Evolutionary conservation across 1,139 yeast species (phyloP).

Genomic region (Debaryomyces subglobosus): DNA sequence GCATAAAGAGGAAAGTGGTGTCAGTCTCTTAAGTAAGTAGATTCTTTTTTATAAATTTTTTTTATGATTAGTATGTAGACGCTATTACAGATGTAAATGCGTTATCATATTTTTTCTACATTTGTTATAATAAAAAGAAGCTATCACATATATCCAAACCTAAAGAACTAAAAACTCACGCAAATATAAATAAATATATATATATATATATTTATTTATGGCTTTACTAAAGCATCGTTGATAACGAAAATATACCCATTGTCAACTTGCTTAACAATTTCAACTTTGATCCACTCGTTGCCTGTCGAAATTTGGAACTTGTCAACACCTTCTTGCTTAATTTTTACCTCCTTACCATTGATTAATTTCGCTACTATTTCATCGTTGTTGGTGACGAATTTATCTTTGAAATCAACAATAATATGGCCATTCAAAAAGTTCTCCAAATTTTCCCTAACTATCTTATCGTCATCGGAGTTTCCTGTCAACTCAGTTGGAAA

Average conservation of each 20-base stretch:
- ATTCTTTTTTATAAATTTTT: neutral
- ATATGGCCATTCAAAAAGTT: constrained; percentile 60
- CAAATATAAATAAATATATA: neutral
- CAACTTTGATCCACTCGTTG: constrained; percentile 42
- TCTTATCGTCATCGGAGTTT: constrained; percentile 42
- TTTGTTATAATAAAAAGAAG: neutral
- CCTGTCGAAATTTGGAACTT: constrained; percentile 39
- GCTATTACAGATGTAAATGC: neutral
- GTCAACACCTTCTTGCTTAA: constrained; percentile 42
- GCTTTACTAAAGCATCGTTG: constrained; percentile 42
- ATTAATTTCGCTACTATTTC: constrained; percentile 34
- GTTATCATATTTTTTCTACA: neutral
- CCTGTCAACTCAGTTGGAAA: constrained; percentile 52
- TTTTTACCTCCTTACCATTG: constrained; percentile 45
- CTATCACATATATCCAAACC: neutral
- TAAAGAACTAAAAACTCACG: neutral
- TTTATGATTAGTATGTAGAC: neutral
- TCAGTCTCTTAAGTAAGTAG: constrained; percentile 31
- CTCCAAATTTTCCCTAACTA: constrained; percentile 48
- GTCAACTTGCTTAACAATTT: constrained; percentile 47
- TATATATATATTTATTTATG: constrained; percentile 11
- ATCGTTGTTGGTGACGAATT: constrained; percentile 15
- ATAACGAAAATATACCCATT: constrained; percentile 64
- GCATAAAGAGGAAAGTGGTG: constrained; percentile 59
- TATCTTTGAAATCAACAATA: constrained; percentile 28